Evolutionary conservation across 139 green algal genomes (phyloP).

Genomic region (Chlamydomonas schloesseri): DNA sequence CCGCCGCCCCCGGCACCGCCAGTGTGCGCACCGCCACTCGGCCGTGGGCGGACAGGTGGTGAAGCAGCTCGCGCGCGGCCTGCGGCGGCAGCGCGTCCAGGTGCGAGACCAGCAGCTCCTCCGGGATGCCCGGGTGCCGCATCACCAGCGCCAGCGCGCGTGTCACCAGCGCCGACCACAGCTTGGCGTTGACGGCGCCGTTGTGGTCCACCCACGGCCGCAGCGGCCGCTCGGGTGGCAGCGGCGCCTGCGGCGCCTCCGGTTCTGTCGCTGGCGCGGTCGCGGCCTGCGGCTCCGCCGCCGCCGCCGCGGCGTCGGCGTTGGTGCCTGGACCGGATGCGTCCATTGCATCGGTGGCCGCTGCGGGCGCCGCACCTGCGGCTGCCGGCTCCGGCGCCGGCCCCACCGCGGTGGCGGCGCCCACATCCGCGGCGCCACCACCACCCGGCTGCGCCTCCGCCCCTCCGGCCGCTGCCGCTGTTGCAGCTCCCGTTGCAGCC

Average conservation of each 20-base stretch:
- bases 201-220: slow-evolving; percentile 41
- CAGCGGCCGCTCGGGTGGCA: not conserved
- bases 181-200: not conserved
- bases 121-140: slow-evolving; percentile 21
- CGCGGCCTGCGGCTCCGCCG: not conserved
- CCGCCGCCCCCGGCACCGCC: not conserved
- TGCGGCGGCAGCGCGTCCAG: slow-evolving; percentile 17
- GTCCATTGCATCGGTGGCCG: not conserved
- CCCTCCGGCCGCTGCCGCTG: too few species aligned
- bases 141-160: slow-evolving; percentile 26
- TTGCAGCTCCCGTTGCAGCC: too few species aligned
- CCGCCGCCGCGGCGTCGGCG: not conserved
- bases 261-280: not conserved
- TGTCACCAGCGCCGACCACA: slow-evolving; percentile 21
- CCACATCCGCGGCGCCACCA: not conserved
- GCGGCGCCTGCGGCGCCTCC: not conserved
- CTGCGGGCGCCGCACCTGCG: not conserved
- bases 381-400: not conserved
- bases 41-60: not conserved
- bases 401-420: not conserved
- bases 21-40: not conserved
- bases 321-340: not conserved
- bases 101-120: slow-evolving; percentile 5
- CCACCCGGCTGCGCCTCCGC: too few species aligned
- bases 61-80: slow-evolving; percentile 7